phyloP scores from a whole-genome alignment of 768 basidiomycete genomes.

The Agaricus sinodeliciosus region DNA sequence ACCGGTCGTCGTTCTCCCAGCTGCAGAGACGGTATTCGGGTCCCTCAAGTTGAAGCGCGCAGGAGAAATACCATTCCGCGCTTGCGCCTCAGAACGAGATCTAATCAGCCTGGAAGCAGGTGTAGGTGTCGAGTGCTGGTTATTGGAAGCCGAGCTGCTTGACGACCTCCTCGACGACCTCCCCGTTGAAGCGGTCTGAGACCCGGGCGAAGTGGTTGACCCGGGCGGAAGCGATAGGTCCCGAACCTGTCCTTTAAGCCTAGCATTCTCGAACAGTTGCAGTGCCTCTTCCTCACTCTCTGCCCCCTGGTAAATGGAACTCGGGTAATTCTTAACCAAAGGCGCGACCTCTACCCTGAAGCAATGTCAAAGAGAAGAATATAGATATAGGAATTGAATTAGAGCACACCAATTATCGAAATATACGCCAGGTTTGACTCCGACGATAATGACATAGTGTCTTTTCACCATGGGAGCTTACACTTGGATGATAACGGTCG shows the following conservation, averaged over 20 bases:
- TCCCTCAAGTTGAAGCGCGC: background rate
- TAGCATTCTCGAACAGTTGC: slow-evolving; percentile 22
- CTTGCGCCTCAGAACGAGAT: slow-evolving; percentile 3
- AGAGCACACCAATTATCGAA: slow-evolving; percentile 3
- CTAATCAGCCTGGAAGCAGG: background rate
- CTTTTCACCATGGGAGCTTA: slow-evolving; percentile 1
- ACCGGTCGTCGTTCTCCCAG: background rate
- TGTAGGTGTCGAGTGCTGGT: background rate
- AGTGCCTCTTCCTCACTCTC: slow-evolving; percentile 34
- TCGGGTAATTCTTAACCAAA: slow-evolving; percentile 35
- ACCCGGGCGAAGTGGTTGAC: slow-evolving; percentile 1
- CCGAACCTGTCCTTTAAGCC: slow-evolving; percentile 22
- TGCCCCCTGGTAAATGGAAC: slow-evolving; percentile 37
- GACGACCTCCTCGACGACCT: background rate
- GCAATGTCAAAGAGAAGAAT: background rate
- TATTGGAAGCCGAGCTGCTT: background rate
- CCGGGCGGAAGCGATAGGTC: slow-evolving; percentile 15
- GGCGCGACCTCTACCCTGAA: slow-evolving; percentile 40
- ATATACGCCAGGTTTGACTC: slow-evolving; percentile 1
- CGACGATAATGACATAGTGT: slow-evolving; percentile 6
- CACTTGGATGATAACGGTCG: background rate
- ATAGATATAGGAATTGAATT: too few relatives aligned
- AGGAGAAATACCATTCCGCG: background rate
- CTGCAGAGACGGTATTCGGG: background rate
- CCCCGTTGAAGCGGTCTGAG: background rate